A percentile compares a stretch with the other conserved stretches of the same genome.
Conservation (phyloP, 345 rosid genomes). For the Syzygium aromaticum region DNA sequence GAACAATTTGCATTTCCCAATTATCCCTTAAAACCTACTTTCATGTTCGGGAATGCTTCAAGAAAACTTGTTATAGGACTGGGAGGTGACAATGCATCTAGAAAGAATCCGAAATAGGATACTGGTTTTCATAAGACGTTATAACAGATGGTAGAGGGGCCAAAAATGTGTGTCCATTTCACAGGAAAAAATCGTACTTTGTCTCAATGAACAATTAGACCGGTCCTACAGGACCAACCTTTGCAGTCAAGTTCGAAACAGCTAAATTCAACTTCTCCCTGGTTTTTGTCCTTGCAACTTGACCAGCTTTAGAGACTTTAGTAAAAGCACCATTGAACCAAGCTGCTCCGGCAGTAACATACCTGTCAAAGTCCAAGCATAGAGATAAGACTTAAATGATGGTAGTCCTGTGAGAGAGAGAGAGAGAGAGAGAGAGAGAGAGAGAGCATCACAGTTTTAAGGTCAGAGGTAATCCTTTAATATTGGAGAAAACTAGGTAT, state of each 20-base stretch:
- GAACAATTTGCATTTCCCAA: not conserved
- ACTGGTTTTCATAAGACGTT: not conserved
- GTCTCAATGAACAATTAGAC: not conserved
- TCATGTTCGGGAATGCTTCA: not conserved
- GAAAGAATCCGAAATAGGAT: not conserved
- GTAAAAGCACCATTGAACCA: slow-evolving; percentile 91
- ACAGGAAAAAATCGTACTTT: not conserved
- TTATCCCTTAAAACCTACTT: not conserved
- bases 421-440: not conserved
- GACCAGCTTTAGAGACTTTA: slow-evolving; percentile 88
- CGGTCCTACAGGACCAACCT: slow-evolving; percentile 33
- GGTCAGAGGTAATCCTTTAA: not conserved
- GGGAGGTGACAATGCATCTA: not conserved
- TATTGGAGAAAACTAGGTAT: not conserved
- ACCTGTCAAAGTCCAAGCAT: slow-evolving; percentile 27
- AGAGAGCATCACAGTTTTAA: not conserved
- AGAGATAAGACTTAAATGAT: not conserved
- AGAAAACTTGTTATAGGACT: not conserved
- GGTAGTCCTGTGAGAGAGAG: not conserved
- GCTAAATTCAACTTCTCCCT: slow-evolving; percentile 77
- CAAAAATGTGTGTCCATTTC: not conserved
- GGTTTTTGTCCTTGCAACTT: slow-evolving; percentile 80
- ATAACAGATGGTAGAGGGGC: not conserved
- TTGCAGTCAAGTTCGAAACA: slow-evolving; percentile 71
- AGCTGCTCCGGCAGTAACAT: slow-evolving; percentile 74